These are phyloP conservation scores for Trichoderma pleuroti DNA, from an alignment of 2,329 filamentous ascomycete genomes.

Conservation along the genomic window DNA sequence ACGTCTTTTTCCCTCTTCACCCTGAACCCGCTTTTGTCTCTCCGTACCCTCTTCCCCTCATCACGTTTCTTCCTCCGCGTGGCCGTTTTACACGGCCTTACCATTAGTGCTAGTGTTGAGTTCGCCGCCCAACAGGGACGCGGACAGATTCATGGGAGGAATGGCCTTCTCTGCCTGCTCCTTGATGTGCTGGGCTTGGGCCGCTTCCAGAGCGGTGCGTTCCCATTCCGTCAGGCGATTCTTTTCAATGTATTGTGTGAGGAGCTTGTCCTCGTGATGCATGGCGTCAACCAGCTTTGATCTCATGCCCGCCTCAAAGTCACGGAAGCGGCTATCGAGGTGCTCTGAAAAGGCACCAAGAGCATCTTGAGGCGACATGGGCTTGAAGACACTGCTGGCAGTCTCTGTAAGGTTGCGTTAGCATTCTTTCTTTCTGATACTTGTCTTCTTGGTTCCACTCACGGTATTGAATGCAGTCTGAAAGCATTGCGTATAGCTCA, in stretches of 20 bases:
- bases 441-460: conserved; percentile 34
- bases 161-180: conserved; percentile 30
- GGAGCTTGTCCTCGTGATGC: conserved; percentile 63
- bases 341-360: conserved; percentile 59
- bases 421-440: not conserved
- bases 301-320: conserved; percentile 60
- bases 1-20: not conserved
- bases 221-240: conserved; percentile 68
- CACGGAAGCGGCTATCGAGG: conserved; percentile 57
- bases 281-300: conserved; percentile 69
- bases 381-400: conserved; percentile 41
- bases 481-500: conserved; percentile 64
- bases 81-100: not conserved
- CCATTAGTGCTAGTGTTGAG: conserved; percentile 7
- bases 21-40: not conserved
- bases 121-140: not conserved
- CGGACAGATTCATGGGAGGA: not conserved
- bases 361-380: conserved; percentile 50
- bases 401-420: conserved; percentile 35
- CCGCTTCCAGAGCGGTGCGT: conserved; percentile 37
- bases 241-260: conserved; percentile 64
- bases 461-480: conserved; percentile 63
- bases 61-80: not conserved
- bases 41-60: not conserved
- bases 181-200: conserved; percentile 33